Conservation (phyloP, 2,329 filamentous ascomycete species). For the Epichloe hybrida region DNA sequence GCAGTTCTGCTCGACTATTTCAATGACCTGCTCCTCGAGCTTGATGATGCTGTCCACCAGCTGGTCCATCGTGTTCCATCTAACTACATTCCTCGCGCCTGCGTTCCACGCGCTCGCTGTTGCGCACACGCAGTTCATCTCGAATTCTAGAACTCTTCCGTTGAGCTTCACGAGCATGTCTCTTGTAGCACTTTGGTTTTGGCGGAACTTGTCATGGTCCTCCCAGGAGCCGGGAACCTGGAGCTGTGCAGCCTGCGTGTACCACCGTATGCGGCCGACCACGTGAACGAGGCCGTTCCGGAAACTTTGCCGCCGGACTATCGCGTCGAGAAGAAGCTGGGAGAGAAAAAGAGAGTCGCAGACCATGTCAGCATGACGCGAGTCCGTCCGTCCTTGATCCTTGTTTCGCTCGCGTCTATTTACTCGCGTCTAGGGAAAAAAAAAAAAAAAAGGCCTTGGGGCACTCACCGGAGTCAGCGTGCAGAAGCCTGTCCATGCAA, state of each 20-base stretch:
- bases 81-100: slow-evolving; percentile 22
- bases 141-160: slow-evolving; percentile 21
- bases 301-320: slow-evolving; percentile 19
- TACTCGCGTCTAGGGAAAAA: neutral
- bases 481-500: slow-evolving; percentile 24
- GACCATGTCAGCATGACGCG: neutral
- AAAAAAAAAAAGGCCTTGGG: neutral
- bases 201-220: slow-evolving; percentile 11
- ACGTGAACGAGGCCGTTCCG: slow-evolving; percentile 18
- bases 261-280: slow-evolving; percentile 20
- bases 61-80: slow-evolving; percentile 18
- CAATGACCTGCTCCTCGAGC: slow-evolving; percentile 14
- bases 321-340: slow-evolving; percentile 23
- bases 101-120: slow-evolving; percentile 23
- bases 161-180: slow-evolving; percentile 17
- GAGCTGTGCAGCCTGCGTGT: slow-evolving; percentile 19
- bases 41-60: slow-evolving; percentile 15
- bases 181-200: slow-evolving; percentile 9
- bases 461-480: slow-evolving; percentile 22
- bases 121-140: slow-evolving; percentile 27
- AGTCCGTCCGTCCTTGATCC: neutral
- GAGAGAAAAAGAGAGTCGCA: neutral
- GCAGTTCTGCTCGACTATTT: slow-evolving; percentile 11
- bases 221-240: slow-evolving; percentile 12
- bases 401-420: neutral